A percentile compares a stretch with the other conserved stretches of the same genome.
Evolutionary conservation across 257 asterid genomes (phyloP).

Genomic region (Catharanthus roseus): DNA sequence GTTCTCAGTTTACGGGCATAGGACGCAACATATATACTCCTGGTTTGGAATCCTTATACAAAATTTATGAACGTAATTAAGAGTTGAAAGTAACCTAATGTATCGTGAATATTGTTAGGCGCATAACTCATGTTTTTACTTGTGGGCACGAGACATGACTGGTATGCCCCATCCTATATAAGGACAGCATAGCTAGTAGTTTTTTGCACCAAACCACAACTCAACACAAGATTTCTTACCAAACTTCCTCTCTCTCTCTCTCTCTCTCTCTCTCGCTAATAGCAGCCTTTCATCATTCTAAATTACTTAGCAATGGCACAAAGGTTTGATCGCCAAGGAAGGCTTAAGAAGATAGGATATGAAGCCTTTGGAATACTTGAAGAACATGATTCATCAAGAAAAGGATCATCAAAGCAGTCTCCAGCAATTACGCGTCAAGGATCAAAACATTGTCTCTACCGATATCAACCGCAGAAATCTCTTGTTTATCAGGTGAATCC

Average conservation of each 20-base stretch:
- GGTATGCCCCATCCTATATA: constrained; percentile 13
- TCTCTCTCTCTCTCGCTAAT: neutral
- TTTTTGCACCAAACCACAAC: constrained; percentile 3
- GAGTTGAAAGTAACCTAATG: too few relatives aligned
- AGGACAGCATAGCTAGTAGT: neutral
- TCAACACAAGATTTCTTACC: neutral
- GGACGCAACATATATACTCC: too few relatives aligned
- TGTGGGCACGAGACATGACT: too few relatives aligned
- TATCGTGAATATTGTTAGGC: too few relatives aligned
- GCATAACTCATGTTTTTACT: too few relatives aligned
- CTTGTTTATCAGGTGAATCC: constrained; percentile 25
- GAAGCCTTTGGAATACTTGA: constrained; percentile 25
- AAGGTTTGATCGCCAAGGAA: constrained; percentile 20
- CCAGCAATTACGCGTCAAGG: neutral
- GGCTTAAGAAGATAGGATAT: constrained; percentile 14
- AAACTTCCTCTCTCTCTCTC: neutral
- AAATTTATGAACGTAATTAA: too few relatives aligned
- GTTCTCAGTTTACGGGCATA: too few relatives aligned
- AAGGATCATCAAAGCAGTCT: neutral
- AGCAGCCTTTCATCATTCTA: neutral
- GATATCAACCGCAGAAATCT: constrained; percentile 25
- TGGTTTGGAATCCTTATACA: too few relatives aligned
- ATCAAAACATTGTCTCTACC: constrained; percentile 11
- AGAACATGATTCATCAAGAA: constrained; percentile 11
- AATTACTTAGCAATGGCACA: constrained; percentile 29